Conservation (phyloP, 2,329 filamentous ascomycete genomes). For the Aspergillus ruber region DNA sequence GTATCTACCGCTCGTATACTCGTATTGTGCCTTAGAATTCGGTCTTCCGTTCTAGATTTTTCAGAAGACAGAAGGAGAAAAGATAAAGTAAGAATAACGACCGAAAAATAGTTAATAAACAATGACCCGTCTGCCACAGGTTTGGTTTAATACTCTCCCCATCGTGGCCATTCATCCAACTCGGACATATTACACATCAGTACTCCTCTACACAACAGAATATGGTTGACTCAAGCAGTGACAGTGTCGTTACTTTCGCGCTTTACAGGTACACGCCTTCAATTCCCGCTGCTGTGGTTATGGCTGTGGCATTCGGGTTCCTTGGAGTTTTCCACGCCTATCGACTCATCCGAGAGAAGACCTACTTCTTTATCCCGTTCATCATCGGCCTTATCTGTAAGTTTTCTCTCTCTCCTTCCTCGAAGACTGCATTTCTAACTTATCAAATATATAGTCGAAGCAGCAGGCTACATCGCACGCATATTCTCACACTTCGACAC, state of each 20-base stretch:
- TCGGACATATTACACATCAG: too few species aligned
- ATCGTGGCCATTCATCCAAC: not conserved
- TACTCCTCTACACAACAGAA: too few species aligned
- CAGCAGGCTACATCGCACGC: conserved; percentile 21
- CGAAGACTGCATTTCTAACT: not conserved
- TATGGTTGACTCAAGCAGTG: not conserved
- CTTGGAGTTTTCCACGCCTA: conserved; percentile 15
- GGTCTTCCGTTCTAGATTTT: too few species aligned
- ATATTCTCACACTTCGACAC: conserved; percentile 20
- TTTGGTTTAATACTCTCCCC: not conserved
- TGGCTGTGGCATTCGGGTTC: conserved; percentile 18
- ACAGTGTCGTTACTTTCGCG: not conserved
- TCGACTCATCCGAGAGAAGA: conserved; percentile 11
- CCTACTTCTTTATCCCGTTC: conserved; percentile 26
- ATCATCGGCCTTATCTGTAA: conserved; percentile 27
- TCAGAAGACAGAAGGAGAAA: too few species aligned
- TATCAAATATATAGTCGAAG: conserved; percentile 10
- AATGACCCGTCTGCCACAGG: not conserved
- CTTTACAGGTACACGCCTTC: conserved; percentile 38
- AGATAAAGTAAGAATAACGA: too few species aligned
- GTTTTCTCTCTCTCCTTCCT: conserved; percentile 1
- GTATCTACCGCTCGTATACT: too few species aligned
- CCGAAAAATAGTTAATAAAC: not conserved
- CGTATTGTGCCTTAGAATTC: too few species aligned
- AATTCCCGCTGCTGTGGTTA: conserved; percentile 13